These are phyloP conservation scores for Spongiforma sp. DNA, from an alignment of 1,284 basidiomycete genomes.

Conservation along the genomic window DNA sequence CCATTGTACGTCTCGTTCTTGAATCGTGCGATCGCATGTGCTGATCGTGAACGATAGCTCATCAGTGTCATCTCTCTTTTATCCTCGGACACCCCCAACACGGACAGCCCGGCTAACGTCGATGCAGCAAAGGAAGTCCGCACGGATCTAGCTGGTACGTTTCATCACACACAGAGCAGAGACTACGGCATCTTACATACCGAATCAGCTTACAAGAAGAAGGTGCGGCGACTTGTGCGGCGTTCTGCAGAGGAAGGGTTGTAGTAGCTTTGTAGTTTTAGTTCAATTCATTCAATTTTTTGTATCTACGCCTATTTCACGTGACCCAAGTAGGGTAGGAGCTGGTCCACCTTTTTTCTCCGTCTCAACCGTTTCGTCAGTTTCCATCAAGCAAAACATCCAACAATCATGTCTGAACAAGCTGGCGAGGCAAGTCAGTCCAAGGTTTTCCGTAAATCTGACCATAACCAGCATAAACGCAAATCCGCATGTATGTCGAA, in stretches of 20 bases:
- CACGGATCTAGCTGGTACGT: slow-evolving; percentile 69
- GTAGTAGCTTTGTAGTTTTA: slow-evolving; percentile 26
- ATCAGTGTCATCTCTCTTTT: slow-evolving; percentile 96
- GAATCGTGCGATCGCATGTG: neutral
- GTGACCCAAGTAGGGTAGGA: slow-evolving; percentile 17
- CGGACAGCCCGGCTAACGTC: slow-evolving; percentile 96
- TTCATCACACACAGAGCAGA: neutral
- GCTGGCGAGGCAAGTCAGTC: slow-evolving; percentile 46
- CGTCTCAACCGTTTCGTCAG: slow-evolving; percentile 13
- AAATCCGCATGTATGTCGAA: slow-evolving; percentile 40
- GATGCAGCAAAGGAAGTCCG: slow-evolving; percentile 95
- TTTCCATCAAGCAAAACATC: slow-evolving; percentile 5
- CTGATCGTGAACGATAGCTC: slow-evolving; percentile 59
- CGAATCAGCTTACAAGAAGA: slow-evolving; percentile 83
- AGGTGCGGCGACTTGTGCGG: slow-evolving; percentile 86
- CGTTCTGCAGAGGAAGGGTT: slow-evolving; percentile 87
- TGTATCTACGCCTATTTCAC: slow-evolving; percentile 22
- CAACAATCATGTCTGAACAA: slow-evolving; percentile 43
- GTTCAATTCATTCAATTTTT: slow-evolving; percentile 14
- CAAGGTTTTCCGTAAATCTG: slow-evolving; percentile 34
- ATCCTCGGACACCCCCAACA: slow-evolving; percentile 91
- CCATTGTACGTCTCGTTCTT: slow-evolving; percentile 78
- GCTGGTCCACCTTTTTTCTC: slow-evolving; percentile 1
- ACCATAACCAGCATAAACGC: slow-evolving; percentile 36
- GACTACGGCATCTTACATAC: slow-evolving; percentile 7